Percentiles rank a stretch among this genome's conserved stretches.
These are phyloP conservation scores for Crithidia thermophila DNA, from an alignment of 208 protist genomes.

Conservation along the genomic window DNA sequence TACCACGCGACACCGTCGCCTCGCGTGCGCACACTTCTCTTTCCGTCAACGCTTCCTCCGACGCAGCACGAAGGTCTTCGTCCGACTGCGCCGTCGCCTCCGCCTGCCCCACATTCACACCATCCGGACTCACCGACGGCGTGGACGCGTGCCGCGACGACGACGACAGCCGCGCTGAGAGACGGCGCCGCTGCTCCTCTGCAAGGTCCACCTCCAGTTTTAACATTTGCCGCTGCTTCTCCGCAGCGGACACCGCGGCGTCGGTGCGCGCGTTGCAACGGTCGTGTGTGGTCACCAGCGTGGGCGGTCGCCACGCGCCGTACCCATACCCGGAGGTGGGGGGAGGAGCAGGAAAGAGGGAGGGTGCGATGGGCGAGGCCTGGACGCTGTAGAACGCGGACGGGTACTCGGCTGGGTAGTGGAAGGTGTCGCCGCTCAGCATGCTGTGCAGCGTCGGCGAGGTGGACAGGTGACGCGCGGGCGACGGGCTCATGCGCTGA, in stretches of 20 bases:
- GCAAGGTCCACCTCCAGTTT: constrained; percentile 28
- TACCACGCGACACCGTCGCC: too few relatives aligned
- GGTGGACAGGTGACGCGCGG: constrained; percentile 1
- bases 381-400: background rate
- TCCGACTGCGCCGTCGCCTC: too few relatives aligned
- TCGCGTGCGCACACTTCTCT: too few relatives aligned
- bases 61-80: too few relatives aligned
- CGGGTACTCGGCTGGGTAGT: constrained; percentile 13
- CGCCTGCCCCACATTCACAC: background rate
- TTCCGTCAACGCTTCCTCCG: too few relatives aligned
- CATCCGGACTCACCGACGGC: background rate
- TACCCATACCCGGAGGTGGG: constrained; percentile 1
- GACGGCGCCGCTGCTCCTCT: constrained; percentile 28
- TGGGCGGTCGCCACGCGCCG: constrained; percentile 8
- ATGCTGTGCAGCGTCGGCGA: constrained; percentile 18
- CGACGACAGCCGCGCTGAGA: constrained; percentile 19
- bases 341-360: background rate
- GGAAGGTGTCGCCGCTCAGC: background rate
- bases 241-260: constrained; percentile 9
- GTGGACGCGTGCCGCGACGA: background rate
- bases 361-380: background rate
- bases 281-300: too few relatives aligned
- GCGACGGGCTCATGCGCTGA: background rate
- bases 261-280: background rate
- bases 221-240: constrained; percentile 29